Conservation (phyloP, 108 stramenopile genomes). For the Pelagomonas calceolata region DNA sequence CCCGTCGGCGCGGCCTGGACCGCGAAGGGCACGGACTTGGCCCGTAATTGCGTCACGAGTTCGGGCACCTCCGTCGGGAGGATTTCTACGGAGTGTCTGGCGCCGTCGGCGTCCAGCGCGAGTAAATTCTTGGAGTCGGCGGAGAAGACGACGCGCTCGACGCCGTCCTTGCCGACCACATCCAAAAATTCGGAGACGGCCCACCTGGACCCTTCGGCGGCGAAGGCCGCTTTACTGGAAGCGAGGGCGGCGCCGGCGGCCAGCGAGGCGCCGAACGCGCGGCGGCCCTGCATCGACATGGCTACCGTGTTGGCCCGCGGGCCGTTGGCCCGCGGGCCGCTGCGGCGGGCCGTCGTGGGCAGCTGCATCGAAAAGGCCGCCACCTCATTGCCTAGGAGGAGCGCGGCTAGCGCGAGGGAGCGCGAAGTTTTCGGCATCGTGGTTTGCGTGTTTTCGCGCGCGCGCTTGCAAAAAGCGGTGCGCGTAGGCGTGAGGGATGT, state of each 20-base stretch:
- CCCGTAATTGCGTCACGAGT: conserved; percentile 68
- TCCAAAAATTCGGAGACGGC: neutral
- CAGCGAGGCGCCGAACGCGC: neutral
- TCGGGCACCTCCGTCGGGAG: conserved; percentile 81
- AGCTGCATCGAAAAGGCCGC: neutral
- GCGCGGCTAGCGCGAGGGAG: neutral
- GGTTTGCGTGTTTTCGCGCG: too few species aligned
- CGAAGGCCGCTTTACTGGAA: neutral
- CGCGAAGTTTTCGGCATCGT: too few species aligned
- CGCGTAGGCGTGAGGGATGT: too few species aligned
- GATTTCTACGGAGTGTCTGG: conserved; percentile 68
- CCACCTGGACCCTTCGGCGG: neutral
- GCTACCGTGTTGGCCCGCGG: neutral
- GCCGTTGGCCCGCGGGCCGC: neutral
- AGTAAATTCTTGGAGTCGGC: conserved; percentile 71
- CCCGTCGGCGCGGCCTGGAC: conserved; percentile 54
- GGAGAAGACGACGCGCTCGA: conserved; percentile 33
- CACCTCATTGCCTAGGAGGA: neutral
- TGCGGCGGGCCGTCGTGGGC: neutral
- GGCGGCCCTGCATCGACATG: neutral
- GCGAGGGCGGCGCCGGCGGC: neutral
- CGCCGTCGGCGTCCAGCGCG: conserved; percentile 74
- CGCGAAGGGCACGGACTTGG: conserved; percentile 60
- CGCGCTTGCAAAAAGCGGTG: too few species aligned
- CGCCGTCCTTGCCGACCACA: neutral